Evolutionary conservation across 108 stramenopile genomes (phyloP), one percentile per base, ranked within the genome.

Genomic region (Schizochytrium sp.): DNA sequence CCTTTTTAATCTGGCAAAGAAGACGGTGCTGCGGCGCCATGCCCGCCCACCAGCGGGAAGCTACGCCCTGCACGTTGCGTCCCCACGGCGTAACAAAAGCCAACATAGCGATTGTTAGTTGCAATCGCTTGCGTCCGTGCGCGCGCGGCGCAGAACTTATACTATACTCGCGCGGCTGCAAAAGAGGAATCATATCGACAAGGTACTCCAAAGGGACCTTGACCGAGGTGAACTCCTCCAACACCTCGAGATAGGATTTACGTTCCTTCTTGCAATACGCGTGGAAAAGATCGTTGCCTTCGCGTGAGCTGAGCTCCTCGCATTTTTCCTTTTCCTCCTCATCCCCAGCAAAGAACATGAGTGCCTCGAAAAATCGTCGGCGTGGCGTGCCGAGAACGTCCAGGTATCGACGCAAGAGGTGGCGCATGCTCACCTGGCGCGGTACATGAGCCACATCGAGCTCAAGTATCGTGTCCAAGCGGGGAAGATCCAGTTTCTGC

Each of bases 291-390:
- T 90, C 87, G 25, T 43, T 51, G 19, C 90, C 90, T 19, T 59
- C 90, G 14, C 53, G 53, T 12, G 45, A 28, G 19, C 58, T 5
- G 14, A 90, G 55, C 72, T 90, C 90, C 12, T 19, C 87, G 14
- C 88, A 28, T 48, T 90, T 90, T 87, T 90, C 90, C n/a, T 87
- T 87, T 57, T 90, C 76, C 34, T 90, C 90, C 34, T 87, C 87
- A 63, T 90, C 90, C 23, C 59, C 8, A 8, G 90, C 51, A 53
- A 90, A 90, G 88, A 90, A 88, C 44, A 60, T 47, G 34, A 90
- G 90, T 48, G 87, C 60, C 19, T 69, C 90, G 23, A 90, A 69
- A 10, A 69, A 87, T 5, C 69, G 16, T 48, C 90, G 87, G 19
- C 44, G 12, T 12, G 90, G 90, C 47, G 34, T 88, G 5, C 88